Conservation (phyloP, 164 flowering plant genomes). For the Vitis rotundifolia region DNA sequence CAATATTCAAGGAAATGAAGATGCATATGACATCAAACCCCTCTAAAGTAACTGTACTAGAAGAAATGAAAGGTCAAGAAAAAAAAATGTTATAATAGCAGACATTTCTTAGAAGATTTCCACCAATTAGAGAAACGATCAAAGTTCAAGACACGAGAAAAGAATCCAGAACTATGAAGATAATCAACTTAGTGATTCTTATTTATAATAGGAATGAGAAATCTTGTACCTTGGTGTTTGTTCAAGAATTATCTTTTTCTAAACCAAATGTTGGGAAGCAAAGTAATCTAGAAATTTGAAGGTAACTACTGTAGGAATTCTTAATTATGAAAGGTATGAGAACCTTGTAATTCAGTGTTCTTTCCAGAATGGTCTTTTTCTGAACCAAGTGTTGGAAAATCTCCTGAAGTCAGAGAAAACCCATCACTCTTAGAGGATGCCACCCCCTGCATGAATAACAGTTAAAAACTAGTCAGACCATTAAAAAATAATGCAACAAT, state of each 20-base stretch:
- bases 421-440: conserved; percentile 46
- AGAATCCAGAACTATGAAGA: too few relatives aligned
- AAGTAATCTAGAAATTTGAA: not conserved
- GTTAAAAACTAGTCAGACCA: not conserved
- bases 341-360: conserved; percentile 47
- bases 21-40: not conserved
- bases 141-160: not conserved
- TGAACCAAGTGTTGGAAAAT: conserved; percentile 94
- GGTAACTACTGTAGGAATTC: not conserved
- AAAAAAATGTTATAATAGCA: not conserved
- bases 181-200: too few relatives aligned
- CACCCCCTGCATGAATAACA: conserved; percentile 47
- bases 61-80: not conserved
- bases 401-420: conserved; percentile 80
- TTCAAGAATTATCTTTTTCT: too few relatives aligned
- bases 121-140: not conserved
- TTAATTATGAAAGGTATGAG: conserved; percentile 2
- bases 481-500: not conserved
- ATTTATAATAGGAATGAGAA: too few relatives aligned
- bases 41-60: not conserved
- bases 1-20: not conserved
- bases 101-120: not conserved
- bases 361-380: conserved; percentile 53
- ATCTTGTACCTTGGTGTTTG: too few relatives aligned
- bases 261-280: not conserved